Base-by-base conservation (phyloP, 225 moss, liverwort and hornwort genomes). In the Marchantia paleacea region DNA sequence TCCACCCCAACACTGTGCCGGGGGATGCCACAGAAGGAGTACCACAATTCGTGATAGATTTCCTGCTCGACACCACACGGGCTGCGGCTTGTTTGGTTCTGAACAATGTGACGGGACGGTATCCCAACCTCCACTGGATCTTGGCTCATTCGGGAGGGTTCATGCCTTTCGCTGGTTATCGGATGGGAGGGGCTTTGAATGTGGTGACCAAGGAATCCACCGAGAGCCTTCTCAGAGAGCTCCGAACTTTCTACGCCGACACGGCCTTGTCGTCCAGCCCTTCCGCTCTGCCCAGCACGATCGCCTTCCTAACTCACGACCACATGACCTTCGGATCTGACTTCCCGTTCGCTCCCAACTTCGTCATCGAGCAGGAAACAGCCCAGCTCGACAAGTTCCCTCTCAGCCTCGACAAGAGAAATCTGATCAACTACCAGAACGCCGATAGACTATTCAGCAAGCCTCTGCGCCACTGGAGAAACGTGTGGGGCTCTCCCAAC, bases 71-170 rank as follows among this genome's bases (percentile, higher is more conserved):
- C 31, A 81, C 81, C 4, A 81, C 85, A 6, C 72, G 85, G 8
- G 85, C 85, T 26, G 85, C 78, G 60, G 69, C 81, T 26, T 81
- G 65, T 72, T 50, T 85, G 65, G 85, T 81, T 9, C 18, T 62
- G n/a, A 85, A 74, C 18, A 85, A 85, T n/a, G 85, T 85, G 24
- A 78, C 78, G 0, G 81, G 77, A 4, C 72, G 85, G 39, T 85
- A 73, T n/a, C 73, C 85, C 28, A 75, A 81, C 25, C 61, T 81
- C 49, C 77, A 73, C 52, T 81, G 68, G 61, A 61, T 81, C 13
- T 19, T 85, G 26, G 55, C 80, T 29, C 73, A 80, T 58, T 73
- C 73, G 0, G 80, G 80, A 52, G 80, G 80, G 12, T 80, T 80
- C 73, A 62, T 80, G 72, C 80, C 73, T 3, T 80, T 80, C 14